Evolutionary conservation across 306 rosid genomes (phyloP), one percentile per base, ranked within the genome.

Genomic region (Sicyos baderoa): DNA sequence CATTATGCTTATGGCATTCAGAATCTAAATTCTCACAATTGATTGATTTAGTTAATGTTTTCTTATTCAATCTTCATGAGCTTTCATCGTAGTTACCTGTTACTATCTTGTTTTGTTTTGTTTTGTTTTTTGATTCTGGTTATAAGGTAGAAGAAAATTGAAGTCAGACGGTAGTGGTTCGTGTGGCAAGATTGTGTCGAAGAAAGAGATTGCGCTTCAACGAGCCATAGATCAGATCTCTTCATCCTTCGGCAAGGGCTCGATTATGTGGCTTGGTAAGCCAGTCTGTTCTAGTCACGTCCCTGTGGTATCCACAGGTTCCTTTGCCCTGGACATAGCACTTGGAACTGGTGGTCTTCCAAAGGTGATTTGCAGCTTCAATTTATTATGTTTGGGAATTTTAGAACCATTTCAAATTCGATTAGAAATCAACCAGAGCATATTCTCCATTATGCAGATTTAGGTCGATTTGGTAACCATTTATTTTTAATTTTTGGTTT

Each of bases 231-330:
- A 59, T 59, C 98, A 89, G 81, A 92, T 92, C 72, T 83, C 91
- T 3, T 78, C 96, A 16, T 35, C 92, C 19, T 86, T 87, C 76
- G 97, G 97, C 60, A 92, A 89, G 73, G 98, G 90, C 58, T 82
- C 96, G 58, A 92, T 89, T 65, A 89, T 86, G 98, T 89, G 98
- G 98, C 93, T 92, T 75, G 98, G 96, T 66, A 85, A 50, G 4
- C 65, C 92, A 6, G 76, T 17, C 62, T 37, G 75, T 40, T 73
- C 79, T 22, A 86, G 64, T 72, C 64, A 79, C 40, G 86, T 86
- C 65, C 92, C 95, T 10, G 96, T 89, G 66, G 81, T 89, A 7
- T 87, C 98, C 61, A 82, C 91, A 2, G 93, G 98, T 77, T 92
- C 95, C 52, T 84, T 89, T 79, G 79, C 88, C 68, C 90, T 92